phyloP scores from a whole-genome alignment of 2,329 filamentous ascomycete genomes.

The Stagonosporopsis vannaccii region DNA sequence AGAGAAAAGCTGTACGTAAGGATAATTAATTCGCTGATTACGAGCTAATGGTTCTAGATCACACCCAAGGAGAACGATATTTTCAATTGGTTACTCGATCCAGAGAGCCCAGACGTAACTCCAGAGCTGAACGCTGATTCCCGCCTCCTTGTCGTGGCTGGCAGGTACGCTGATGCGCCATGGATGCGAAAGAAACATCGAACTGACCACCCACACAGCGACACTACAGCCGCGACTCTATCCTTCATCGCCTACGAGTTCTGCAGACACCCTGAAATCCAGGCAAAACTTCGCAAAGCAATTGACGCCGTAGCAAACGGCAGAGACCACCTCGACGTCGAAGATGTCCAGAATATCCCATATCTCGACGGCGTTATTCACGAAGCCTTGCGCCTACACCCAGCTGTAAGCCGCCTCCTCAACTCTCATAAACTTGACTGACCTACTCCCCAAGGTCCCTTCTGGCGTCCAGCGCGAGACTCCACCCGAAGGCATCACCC shows the following conservation, averaged over 20 bases:
- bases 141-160: slow-evolving; percentile 39
- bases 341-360: slow-evolving; percentile 35
- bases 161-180: slow-evolving; percentile 30
- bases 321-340: slow-evolving; percentile 34
- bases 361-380: slow-evolving; percentile 44
- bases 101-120: slow-evolving; percentile 30
- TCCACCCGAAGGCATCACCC: slow-evolving; percentile 41
- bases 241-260: slow-evolving; percentile 42
- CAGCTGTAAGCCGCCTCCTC: slow-evolving; percentile 27
- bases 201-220: slow-evolving; percentile 22
- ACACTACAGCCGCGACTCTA: slow-evolving; percentile 40
- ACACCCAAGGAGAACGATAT: slow-evolving; percentile 40
- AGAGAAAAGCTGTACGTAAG: slow-evolving; percentile 34
- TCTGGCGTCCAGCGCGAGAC: slow-evolving; percentile 44
- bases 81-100: slow-evolving; percentile 34
- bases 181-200: too few species aligned
- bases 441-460: slow-evolving; percentile 30
- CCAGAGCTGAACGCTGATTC: slow-evolving; percentile 36
- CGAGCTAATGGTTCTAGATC: slow-evolving; percentile 21
- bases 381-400: slow-evolving; percentile 41
- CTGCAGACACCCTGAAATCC: slow-evolving; percentile 31
- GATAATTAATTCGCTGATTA: background rate
- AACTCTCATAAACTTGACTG: background rate
- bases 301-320: slow-evolving; percentile 26
- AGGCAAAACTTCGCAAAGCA: slow-evolving; percentile 31